Conservation (phyloP, 495 filamentous ascomycete genomes). For the Coniosporium apollinis region DNA sequence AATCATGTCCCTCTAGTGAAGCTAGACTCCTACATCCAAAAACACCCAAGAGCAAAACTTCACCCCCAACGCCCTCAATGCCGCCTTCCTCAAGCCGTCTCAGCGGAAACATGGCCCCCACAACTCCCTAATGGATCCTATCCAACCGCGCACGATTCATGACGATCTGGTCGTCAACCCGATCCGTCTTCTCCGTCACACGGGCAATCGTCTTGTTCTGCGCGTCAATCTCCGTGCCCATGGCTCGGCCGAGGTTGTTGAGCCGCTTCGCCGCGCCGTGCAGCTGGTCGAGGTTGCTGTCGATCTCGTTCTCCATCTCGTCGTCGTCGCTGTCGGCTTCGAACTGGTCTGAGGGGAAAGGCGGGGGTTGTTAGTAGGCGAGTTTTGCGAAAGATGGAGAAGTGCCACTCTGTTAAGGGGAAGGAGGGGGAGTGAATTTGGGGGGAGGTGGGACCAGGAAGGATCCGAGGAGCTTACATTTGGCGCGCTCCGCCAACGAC, state of each 20-base stretch:
- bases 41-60: too few relatives aligned
- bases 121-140: not conserved
- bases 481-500: constrained; percentile 48
- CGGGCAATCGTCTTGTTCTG: constrained; percentile 60
- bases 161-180: constrained; percentile 53
- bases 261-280: constrained; percentile 41
- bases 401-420: too few relatives aligned
- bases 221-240: constrained; percentile 53
- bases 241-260: constrained; percentile 50
- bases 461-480: too few relatives aligned
- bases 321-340: constrained; percentile 63
- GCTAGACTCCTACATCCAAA: too few relatives aligned
- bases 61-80: too few relatives aligned
- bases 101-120: not conserved
- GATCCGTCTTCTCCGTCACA: constrained; percentile 56
- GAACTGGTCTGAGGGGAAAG: too few relatives aligned
- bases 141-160: constrained; percentile 33
- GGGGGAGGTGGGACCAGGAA: too few relatives aligned
- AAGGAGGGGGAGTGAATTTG: too few relatives aligned
- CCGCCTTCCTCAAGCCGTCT: too few relatives aligned
- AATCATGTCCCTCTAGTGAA: too few relatives aligned
- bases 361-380: too few relatives aligned
- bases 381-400: too few relatives aligned
- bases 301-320: constrained; percentile 45
- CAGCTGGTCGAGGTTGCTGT: constrained; percentile 18